phyloP scores from a whole-genome alignment of 2,329 filamentous ascomycete species.

The Incumbomyces lentus region DNA sequence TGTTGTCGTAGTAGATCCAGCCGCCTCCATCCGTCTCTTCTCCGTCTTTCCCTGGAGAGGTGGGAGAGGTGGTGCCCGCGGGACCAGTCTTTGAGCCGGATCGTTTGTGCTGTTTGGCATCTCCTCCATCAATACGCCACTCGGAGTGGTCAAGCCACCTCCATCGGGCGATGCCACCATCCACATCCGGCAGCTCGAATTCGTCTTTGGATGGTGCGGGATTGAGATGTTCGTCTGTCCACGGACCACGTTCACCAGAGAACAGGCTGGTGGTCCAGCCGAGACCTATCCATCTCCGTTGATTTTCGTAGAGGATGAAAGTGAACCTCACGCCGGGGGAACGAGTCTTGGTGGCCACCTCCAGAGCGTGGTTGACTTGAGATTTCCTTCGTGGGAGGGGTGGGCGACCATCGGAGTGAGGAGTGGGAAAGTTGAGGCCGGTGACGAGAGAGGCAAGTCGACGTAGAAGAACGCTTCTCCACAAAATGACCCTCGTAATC shows the following conservation, averaged over 20 bases:
- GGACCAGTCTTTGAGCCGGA: conserved; percentile 25
- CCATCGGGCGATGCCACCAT: conserved; percentile 54
- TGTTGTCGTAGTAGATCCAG: conserved; percentile 98
- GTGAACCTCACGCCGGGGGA: conserved; percentile 75
- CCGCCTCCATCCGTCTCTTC: conserved; percentile 52
- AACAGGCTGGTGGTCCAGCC: conserved; percentile 92
- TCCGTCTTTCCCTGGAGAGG: conserved; percentile 36
- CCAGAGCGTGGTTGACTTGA: conserved; percentile 36
- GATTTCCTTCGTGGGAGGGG: conserved; percentile 20
- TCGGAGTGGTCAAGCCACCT: conserved; percentile 75
- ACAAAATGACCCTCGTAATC: conserved; percentile 76
- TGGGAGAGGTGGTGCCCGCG: conserved; percentile 21
- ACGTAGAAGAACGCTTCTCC: conserved; percentile 72
- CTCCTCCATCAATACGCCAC: conserved; percentile 72
- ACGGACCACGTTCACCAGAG: conserved; percentile 76
- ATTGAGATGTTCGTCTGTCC: conserved; percentile 95
- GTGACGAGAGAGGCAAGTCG: conserved; percentile 62
- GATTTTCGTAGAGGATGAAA: conserved; percentile 93
- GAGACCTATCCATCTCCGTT: conserved; percentile 85
- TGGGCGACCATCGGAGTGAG: conserved; percentile 19
- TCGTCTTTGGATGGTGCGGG: conserved; percentile 62
- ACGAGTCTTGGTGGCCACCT: conserved; percentile 36
- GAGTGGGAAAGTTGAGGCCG: conserved; percentile 58
- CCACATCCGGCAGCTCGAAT: conserved; percentile 58
- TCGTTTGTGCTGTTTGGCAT: conserved; percentile 21